Percentiles rank a stretch among this genome's conserved stretches.
Conservation (phyloP, 2,329 filamentous ascomycete genomes). For the Boeremia lycopersici region DNA sequence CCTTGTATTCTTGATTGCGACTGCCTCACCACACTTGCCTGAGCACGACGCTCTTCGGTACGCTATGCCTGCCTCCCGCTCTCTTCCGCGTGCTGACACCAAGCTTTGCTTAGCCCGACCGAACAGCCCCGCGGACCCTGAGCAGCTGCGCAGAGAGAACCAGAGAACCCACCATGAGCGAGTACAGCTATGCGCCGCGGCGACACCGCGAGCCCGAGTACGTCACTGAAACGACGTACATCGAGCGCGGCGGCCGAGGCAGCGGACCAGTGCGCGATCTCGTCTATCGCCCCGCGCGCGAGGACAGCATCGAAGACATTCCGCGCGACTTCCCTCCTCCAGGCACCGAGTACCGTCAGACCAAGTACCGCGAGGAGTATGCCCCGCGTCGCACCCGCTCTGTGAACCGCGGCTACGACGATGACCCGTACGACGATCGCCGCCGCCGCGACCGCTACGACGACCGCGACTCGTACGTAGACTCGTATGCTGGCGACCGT, state of each 20-base stretch:
- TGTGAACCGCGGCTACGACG: constrained; percentile 65
- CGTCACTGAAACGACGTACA: constrained; percentile 58
- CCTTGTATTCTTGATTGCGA: constrained; percentile 18
- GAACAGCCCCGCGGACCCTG: constrained; percentile 18
- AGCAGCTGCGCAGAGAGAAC: constrained; percentile 17
- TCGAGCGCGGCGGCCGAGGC: constrained; percentile 55
- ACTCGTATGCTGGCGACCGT: constrained; percentile 50
- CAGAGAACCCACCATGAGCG: constrained; percentile 49
- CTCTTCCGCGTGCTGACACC: constrained; percentile 20
- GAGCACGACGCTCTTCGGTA: constrained; percentile 27
- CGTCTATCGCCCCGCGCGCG: constrained; percentile 61
- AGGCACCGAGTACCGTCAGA: constrained; percentile 54
- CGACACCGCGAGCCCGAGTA: constrained; percentile 58
- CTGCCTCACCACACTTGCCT: constrained; percentile 1
- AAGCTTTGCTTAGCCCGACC: constrained; percentile 24
- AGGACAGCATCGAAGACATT: constrained; percentile 86
- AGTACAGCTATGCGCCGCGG: constrained; percentile 57
- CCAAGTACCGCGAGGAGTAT: constrained; percentile 56
- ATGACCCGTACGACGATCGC: constrained; percentile 48
- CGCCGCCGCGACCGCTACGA: constrained; percentile 42
- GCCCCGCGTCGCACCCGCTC: constrained; percentile 66
- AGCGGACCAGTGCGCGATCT: constrained; percentile 53
- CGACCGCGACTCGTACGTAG: constrained; percentile 54
- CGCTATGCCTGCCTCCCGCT: constrained; percentile 8
- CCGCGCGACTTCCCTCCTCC: constrained; percentile 83